Evolutionary conservation across 345 rosid genomes (phyloP).

Genomic region (Mangifera indica): DNA sequence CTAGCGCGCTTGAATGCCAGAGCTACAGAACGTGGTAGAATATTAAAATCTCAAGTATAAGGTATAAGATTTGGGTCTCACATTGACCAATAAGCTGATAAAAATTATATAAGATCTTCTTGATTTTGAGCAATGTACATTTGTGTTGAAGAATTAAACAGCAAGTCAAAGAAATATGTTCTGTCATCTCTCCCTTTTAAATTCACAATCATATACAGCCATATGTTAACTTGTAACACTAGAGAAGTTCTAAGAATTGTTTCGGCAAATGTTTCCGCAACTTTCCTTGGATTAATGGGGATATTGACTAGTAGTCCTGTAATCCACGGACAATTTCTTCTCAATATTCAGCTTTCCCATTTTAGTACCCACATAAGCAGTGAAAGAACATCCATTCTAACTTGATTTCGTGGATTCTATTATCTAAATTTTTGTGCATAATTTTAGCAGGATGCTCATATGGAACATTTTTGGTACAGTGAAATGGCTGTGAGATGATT

Average conservation of each 20-base stretch:
- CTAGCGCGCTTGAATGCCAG: too few relatives aligned
- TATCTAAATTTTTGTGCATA: not conserved
- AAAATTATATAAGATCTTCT: not conserved
- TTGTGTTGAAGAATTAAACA: not conserved
- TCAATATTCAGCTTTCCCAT: not conserved
- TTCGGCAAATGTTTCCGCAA: not conserved
- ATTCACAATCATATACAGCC: not conserved
- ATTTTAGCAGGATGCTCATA: conserved; percentile 42
- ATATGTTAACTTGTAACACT: not conserved
- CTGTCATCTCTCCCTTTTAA: not conserved
- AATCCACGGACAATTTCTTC: too few relatives aligned
- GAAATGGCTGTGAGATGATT: too few relatives aligned
- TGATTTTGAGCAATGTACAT: not conserved
- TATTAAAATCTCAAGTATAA: too few relatives aligned
- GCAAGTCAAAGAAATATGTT: not conserved
- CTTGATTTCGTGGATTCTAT: not conserved
- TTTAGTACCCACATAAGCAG: not conserved
- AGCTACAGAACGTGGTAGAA: too few relatives aligned
- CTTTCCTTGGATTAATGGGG: not conserved
- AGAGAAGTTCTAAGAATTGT: not conserved
- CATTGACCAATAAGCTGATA: not conserved
- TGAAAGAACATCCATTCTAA: not conserved
- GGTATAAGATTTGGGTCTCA: too few relatives aligned
- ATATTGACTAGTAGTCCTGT: too few relatives aligned
- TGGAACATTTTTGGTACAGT: too few relatives aligned